Base-by-base conservation (phyloP, 352 stramenopile species). In the Globisporangium emineosum region DNA sequence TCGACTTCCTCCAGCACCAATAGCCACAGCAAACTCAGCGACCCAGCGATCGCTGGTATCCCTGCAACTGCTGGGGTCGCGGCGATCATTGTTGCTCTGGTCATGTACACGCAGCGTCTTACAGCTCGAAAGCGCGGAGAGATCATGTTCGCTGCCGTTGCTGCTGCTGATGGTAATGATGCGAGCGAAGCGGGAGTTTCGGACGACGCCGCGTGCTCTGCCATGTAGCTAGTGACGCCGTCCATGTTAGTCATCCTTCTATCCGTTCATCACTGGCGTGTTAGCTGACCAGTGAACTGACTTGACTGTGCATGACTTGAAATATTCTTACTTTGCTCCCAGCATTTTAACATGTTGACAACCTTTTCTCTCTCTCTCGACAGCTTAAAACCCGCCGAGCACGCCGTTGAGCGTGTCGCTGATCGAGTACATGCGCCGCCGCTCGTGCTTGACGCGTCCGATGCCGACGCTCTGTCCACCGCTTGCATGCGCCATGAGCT, bases 351-450 rank as follows among this genome's bases (percentile, higher is more conserved):
- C 37, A 45, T 19, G 5, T 21, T 45, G 37, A 10, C 37, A 8
- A 45, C 37, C 9, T 5, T 32, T 5, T 32, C 29, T 32, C 29
- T 32, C 15, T 45, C 15, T 45, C 19, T 45, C 37, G 37, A 45
- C 37, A 21, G 15, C 37, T 79, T 59, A 91, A 57, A 91, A 91
- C 0, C 83, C 83, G 6, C 83, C 83, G 1, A 92, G 68, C 2
- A 92, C 81, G 6, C 83, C 83, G 62, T 90, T 92, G 56, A 90
- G 64, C 5, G 81, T 87, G 49, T 92, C 81, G 42, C 83, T 90
- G 60, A 92, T 90, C 23, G 80, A 76, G 62, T 92, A 89, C 83
- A 90, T 90, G 21, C 81, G 76, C 0, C 81, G 67, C 2, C 83
- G 80, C 60, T 90, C 79, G 58, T 87, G 74, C 62, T 90, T 87